phyloP scores from a whole-genome alignment of 2,329 filamentous ascomycete species.

The Chaetomium sp. region DNA sequence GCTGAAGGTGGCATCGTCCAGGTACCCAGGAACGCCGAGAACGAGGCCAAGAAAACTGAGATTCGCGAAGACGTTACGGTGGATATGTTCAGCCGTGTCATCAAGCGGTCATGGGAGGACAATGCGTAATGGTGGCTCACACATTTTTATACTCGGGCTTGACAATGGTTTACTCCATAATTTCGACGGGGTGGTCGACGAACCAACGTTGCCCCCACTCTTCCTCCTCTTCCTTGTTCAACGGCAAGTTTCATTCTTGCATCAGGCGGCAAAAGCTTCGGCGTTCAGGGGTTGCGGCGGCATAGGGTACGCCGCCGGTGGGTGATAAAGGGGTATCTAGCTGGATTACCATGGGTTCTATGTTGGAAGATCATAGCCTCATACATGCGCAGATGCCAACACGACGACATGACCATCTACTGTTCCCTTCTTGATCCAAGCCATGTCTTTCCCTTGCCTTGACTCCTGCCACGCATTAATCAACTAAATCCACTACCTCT shows the following conservation, averaged over 20 bases:
- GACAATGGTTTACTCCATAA: neutral
- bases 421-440: neutral
- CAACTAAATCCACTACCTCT: constrained; percentile 26
- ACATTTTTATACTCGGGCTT: neutral
- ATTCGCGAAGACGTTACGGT: constrained; percentile 93
- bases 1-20: constrained; percentile 59
- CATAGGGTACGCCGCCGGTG: constrained; percentile 16
- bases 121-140: constrained; percentile 42
- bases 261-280: constrained; percentile 27
- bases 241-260: constrained; percentile 20
- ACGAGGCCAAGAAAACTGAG: constrained; percentile 92
- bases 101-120: constrained; percentile 82
- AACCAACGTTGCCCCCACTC: neutral
- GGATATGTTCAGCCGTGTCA: constrained; percentile 74
- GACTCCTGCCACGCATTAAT: neutral
- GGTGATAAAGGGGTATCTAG: constrained; percentile 15
- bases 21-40: constrained; percentile 90
- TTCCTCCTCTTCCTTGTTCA: neutral
- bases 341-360: constrained; percentile 16
- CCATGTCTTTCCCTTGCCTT: neutral
- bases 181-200: constrained; percentile 12
- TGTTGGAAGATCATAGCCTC: constrained; percentile 19
- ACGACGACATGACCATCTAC: constrained; percentile 14
- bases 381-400: constrained; percentile 17
- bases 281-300: constrained; percentile 24